Base-by-base conservation (phyloP, 192 early-diverging fungal species). In the Umbelopsis sp. region DNA sequence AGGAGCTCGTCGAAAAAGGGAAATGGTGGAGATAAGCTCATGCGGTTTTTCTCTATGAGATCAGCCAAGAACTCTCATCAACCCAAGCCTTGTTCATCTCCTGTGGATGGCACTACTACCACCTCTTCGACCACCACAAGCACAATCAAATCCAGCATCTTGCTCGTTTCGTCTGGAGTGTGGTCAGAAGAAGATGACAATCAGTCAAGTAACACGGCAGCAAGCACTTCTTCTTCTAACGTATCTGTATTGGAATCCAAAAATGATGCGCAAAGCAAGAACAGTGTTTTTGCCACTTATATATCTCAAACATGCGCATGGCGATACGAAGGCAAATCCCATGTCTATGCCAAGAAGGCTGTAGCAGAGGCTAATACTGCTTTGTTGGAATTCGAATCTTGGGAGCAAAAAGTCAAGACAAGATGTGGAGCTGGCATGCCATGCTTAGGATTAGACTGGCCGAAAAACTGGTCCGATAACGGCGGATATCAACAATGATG, bases 361-460 rank as follows among this genome's bases (percentile, higher is more conserved):
- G 36, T 52, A 9, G 24, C 25, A 25, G 69, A 71, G 22, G 26
- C 52, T 5, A 71, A 56, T 21, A 38, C 21, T 2, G 49, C 52
- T 12, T 32, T 71, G 12, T 26, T 53, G 26, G 69, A 71, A 43
- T 59, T 47, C 24, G 24, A 56, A 20, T 45, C 50, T 22, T 59
- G 56, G 62, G 36, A 32, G 16, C 24, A 26, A 16, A 56, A 53
- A 7, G 20, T 14, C 1, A 41, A 41, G 11, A 43, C 41, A 3
- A 17, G 43, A 34, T n/a, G 32, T n/a, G 21, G 17, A 16, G 38
- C 29, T 31, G 24, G 44, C 4, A 22, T 62, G 20, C 66, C 38
- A 5, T 72, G 45, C 6, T 21, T 59, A 51, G 75, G 75, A 79
- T 73, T 86, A 71, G 47, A 56, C 76, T 69, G 78, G 76, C 24